Conservation (phyloP, 1,139 yeast species). For the Geotrichum aggregatum region DNA sequence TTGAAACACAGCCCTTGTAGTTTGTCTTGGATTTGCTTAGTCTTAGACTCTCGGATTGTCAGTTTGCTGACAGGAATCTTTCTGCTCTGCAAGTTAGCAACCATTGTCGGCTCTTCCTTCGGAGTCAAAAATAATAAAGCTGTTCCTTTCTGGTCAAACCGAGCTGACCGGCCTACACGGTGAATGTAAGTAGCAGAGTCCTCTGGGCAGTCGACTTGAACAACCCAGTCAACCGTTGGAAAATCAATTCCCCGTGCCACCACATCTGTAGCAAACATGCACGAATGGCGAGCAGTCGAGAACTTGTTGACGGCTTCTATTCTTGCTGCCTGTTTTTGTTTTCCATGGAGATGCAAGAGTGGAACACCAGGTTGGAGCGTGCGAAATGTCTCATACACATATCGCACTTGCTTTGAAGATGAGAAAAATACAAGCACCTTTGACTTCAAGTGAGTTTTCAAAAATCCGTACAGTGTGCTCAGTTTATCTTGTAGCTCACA, state of each 20-base stretch:
- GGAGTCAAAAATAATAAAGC: constrained; percentile 81
- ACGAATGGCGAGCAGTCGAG: constrained; percentile 78
- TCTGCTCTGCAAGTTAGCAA: constrained; percentile 56
- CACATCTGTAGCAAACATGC: constrained; percentile 92
- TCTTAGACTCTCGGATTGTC: constrained; percentile 71
- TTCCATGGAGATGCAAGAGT: constrained; percentile 84
- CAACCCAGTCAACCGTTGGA: constrained; percentile 96
- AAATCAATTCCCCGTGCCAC: constrained; percentile 97
- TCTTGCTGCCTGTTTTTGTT: constrained; percentile 91
- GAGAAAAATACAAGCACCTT: constrained; percentile 87
- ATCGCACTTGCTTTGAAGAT: constrained; percentile 93
- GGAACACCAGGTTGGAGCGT: constrained; percentile 95
- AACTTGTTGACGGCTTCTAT: constrained; percentile 85
- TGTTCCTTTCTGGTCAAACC: constrained; percentile 87
- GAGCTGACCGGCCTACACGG: constrained; percentile 93
- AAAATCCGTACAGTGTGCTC: constrained; percentile 81
- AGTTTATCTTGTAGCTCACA: constrained; percentile 75
- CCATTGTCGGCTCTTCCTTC: constrained; percentile 73
- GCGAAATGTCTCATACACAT: constrained; percentile 83
- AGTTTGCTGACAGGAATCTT: constrained; percentile 68
- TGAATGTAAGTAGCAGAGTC: constrained; percentile 93
- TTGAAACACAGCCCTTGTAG: constrained; percentile 87
- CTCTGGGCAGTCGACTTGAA: constrained; percentile 95
- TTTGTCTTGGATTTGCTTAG: constrained; percentile 75
- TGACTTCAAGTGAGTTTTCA: constrained; percentile 78